A percentile compares a stretch with the other conserved stretches of the same genome.
These are phyloP conservation scores for Lactifluus volemus DNA, from an alignment of 768 basidiomycete genomes.

Conservation along the genomic window DNA sequence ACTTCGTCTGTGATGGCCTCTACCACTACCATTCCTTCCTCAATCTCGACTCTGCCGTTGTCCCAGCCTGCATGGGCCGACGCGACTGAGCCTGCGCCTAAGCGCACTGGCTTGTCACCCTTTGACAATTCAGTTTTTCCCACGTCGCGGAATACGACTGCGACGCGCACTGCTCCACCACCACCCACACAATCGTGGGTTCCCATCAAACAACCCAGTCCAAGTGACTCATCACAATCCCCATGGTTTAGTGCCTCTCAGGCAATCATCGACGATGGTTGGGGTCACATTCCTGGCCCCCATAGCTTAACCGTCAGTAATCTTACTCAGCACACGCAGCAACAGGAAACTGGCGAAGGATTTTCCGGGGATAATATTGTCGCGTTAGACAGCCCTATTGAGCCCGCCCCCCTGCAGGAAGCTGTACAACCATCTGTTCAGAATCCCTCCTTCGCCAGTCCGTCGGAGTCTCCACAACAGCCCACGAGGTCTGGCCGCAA, in stretches of 20 bases:
- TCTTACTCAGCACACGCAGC: constrained; percentile 49
- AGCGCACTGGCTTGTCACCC: constrained; percentile 15
- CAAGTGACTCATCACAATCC: constrained; percentile 29
- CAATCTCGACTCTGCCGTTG: neutral
- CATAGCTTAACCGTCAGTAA: constrained; percentile 50
- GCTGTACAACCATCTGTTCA: neutral
- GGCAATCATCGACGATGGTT: constrained; percentile 37
- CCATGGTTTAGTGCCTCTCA: constrained; percentile 49
- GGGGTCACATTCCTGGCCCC: constrained; percentile 34
- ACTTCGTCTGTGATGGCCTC: neutral
- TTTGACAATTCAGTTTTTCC: constrained; percentile 16
- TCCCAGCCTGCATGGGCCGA: constrained; percentile 14
- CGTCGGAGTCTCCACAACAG: constrained; percentile 22
- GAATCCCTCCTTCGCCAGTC: constrained; percentile 9
- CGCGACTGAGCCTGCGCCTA: constrained; percentile 9
- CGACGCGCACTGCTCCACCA: constrained; percentile 13
- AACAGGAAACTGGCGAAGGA: constrained; percentile 33
- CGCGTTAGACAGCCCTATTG: constrained; percentile 17
- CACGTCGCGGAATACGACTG: constrained; percentile 17
- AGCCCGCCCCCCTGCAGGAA: constrained; percentile 21
- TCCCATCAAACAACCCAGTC: constrained; percentile 5
- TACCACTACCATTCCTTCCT: neutral
- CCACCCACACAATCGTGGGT: constrained; percentile 19
- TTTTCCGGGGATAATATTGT: constrained; percentile 10
- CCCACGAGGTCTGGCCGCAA: constrained; percentile 19